A percentile compares a stretch with the other conserved stretches of the same genome.
phyloP scores from a whole-genome alignment of 1,284 basidiomycete genomes.

The Cutaneotrichosporon spelunceum region DNA sequence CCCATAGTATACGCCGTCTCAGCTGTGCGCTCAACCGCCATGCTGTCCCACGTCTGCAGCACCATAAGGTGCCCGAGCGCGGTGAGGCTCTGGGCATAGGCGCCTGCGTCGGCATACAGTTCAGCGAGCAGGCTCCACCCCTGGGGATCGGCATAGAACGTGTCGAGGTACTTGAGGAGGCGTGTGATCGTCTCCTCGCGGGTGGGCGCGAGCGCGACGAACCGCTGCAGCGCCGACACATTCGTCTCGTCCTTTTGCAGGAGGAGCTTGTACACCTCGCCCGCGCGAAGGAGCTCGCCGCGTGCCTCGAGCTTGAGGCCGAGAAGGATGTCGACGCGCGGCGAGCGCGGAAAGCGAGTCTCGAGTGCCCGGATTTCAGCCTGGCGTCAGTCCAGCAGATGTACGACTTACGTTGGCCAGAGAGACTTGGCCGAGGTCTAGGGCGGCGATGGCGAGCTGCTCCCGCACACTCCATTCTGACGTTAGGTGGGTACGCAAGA shows the following conservation, averaged over 20 bases:
- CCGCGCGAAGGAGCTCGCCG: slow-evolving; percentile 52
- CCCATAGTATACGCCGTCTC: slow-evolving; percentile 47
- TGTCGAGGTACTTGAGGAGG: slow-evolving; percentile 78
- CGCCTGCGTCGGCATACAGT: slow-evolving; percentile 72
- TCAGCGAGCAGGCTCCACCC: slow-evolving; percentile 93
- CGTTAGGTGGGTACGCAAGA: slow-evolving; percentile 2
- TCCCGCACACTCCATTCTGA: slow-evolving; percentile 83
- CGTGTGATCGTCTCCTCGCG: slow-evolving; percentile 66
- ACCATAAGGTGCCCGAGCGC: slow-evolving; percentile 44
- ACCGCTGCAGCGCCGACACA: slow-evolving; percentile 77
- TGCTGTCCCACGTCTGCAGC: slow-evolving; percentile 44
- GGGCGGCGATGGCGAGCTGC: slow-evolving; percentile 78
- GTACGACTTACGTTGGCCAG: slow-evolving; percentile 70
- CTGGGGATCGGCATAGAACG: slow-evolving; percentile 86
- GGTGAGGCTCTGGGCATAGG: slow-evolving; percentile 56
- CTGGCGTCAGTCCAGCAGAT: slow-evolving; percentile 46
- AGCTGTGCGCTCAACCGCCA: slow-evolving; percentile 37
- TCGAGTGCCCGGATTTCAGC: slow-evolving; percentile 65
- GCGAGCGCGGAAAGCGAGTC: slow-evolving; percentile 73
- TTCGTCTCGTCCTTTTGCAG: slow-evolving; percentile 70
- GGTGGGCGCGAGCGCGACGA: slow-evolving; percentile 61
- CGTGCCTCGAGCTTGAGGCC: slow-evolving; percentile 81
- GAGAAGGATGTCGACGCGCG: slow-evolving; percentile 75
- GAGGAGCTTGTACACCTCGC: slow-evolving; percentile 59
- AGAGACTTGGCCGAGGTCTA: slow-evolving; percentile 74